Percentiles rank a stretch among this genome's conserved stretches.
These are phyloP conservation scores for Misopates orontium DNA, from an alignment of 257 asterid species.

Conservation along the genomic window DNA sequence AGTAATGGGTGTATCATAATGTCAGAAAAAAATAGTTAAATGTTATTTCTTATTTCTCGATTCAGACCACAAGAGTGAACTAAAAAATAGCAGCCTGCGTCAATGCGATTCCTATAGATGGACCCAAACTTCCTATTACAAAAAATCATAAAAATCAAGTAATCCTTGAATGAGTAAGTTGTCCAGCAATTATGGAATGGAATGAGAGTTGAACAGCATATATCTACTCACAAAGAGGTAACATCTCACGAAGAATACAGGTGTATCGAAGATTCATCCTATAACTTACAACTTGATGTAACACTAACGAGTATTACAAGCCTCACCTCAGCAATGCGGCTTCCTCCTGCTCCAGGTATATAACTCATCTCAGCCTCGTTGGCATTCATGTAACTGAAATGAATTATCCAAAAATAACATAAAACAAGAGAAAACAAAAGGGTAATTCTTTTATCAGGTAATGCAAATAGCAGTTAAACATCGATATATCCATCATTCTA, in stretches of 20 bases:
- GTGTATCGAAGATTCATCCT: background rate
- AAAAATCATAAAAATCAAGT: background rate
- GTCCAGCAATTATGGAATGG: background rate
- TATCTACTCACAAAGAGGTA: conserved; percentile 9
- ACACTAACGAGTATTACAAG: conserved; percentile 24
- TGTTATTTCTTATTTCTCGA: no score
- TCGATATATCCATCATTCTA: background rate
- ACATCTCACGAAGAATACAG: conserved; percentile 11
- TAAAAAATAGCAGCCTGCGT: background rate
- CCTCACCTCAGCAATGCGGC: conserved; percentile 54
- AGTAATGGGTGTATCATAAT: no score
- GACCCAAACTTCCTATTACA: background rate
- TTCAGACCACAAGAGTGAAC: no score
- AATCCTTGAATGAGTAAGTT: background rate
- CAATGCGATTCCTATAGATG: background rate
- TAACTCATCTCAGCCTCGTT: conserved; percentile 46
- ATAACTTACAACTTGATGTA: background rate
- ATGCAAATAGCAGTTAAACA: background rate
- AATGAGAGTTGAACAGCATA: background rate
- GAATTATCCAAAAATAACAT: conserved; percentile 18
- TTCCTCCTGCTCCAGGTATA: conserved; percentile 44
- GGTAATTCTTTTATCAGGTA: background rate
- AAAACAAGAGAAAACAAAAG: background rate
- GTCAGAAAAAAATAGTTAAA: no score
- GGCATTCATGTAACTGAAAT: conserved; percentile 48